A percentile compares a stretch with the other conserved stretches of the same genome.
Evolutionary conservation across 805 yeast genomes (phyloP).

Genomic region (Zygotorulaspora chibaensis): DNA sequence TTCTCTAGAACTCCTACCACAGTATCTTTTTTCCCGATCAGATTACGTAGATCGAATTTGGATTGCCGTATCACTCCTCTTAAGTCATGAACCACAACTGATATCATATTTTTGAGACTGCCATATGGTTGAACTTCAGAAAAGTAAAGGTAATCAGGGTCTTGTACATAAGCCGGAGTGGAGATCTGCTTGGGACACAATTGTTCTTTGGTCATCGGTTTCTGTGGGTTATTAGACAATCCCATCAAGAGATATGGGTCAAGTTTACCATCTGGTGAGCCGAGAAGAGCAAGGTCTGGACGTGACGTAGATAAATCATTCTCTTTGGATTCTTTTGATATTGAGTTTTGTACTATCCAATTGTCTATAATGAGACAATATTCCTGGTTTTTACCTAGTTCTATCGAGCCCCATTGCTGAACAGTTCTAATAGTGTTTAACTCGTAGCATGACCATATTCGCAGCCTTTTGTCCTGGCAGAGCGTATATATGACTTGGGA

Average conservation of each 20-base stretch:
- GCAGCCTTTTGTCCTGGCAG: constrained; percentile 52
- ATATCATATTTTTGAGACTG: constrained; percentile 30
- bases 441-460: constrained; percentile 69
- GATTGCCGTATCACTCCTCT: constrained; percentile 38
- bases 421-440: constrained; percentile 48
- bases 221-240: constrained; percentile 53
- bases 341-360: constrained; percentile 32
- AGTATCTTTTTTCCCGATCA: constrained; percentile 13
- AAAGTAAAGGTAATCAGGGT: constrained; percentile 36
- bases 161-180: constrained; percentile 26
- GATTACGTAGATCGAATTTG: constrained; percentile 23
- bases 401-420: constrained; percentile 51
- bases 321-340: constrained; percentile 11
- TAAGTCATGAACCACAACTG: constrained; percentile 45
- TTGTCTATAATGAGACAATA: constrained; percentile 43
- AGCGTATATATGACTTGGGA: constrained; percentile 57
- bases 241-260: constrained; percentile 47
- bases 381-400: constrained; percentile 25
- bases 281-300: constrained; percentile 42
- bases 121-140: constrained; percentile 34
- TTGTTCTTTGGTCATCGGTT: constrained; percentile 41
- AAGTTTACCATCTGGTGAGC: constrained; percentile 40
- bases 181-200: constrained; percentile 30
- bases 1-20: constrained; percentile 38
- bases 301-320: constrained; percentile 19